phyloP scores from a whole-genome alignment of 108 stramenopile species.

The Fragilaria radians region DNA sequence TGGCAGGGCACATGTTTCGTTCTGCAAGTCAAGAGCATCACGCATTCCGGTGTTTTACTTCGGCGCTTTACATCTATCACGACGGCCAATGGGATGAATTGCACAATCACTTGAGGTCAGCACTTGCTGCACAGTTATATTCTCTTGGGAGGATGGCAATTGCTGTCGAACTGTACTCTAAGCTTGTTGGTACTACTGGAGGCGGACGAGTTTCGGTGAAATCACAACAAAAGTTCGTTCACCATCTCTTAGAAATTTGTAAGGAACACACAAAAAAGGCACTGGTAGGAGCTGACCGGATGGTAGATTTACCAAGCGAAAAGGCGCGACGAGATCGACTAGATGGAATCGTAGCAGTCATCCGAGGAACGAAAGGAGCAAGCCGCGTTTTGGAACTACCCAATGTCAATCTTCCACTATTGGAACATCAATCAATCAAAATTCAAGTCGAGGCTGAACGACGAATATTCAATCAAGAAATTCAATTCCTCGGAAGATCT shows the following conservation, averaged over 20 bases:
- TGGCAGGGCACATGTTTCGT: conserved; percentile 89
- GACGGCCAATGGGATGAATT: conserved; percentile 70
- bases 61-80: conserved; percentile 69
- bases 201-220: conserved; percentile 67
- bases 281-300: conserved; percentile 69
- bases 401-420: conserved; percentile 55
- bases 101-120: conserved; percentile 68
- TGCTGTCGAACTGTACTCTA: conserved; percentile 66
- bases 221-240: conserved; percentile 80
- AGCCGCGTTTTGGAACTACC: conserved; percentile 64
- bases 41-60: conserved; percentile 81
- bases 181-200: conserved; percentile 46
- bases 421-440: conserved; percentile 51
- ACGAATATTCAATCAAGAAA: conserved; percentile 7
- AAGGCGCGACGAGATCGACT: conserved; percentile 19
- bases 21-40: conserved; percentile 75
- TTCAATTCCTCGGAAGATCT: conserved; percentile 24
- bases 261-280: conserved; percentile 53
- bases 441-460: conserved; percentile 36
- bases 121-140: conserved; percentile 78
- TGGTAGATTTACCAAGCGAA: conserved; percentile 32
- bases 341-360: conserved; percentile 38
- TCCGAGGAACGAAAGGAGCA: conserved; percentile 34
- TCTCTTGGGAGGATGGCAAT: conserved; percentile 67
- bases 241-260: conserved; percentile 71